Base-by-base conservation (phyloP, 306 rosid genomes). In the Begonia loranthoides region DNA sequence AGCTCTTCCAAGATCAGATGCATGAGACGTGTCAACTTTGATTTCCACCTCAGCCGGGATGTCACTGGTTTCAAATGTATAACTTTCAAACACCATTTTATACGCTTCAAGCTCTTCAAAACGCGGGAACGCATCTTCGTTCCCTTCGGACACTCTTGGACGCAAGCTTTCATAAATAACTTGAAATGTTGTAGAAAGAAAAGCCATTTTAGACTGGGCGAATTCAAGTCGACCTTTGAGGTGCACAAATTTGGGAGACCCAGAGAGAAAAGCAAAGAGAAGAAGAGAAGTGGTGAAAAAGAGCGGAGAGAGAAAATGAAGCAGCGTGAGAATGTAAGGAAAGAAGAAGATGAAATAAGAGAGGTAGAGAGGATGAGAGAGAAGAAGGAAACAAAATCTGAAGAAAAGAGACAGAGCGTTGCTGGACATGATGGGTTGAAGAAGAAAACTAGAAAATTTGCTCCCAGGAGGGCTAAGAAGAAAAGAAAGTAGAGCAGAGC, bases 291-390 rank as follows among this genome's bases (percentile, higher is more conserved):
- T 92, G 58, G 99, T 86, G 67, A 86, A 63, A 66, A 83, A 80
- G 67, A 92, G 79, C 64, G 99, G 99, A 41, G 94, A 82, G 56
- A 92, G 96, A 57, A 86, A 92, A 57, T 84, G 80, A 36, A 92
- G 58, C 13, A 92, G 73, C 74, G 57, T 83, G 72, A 83, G 66
- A 63, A 92, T 64, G 64, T 86, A 82, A 0, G 99, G 94, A 24
- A 89, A 82, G 76, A 90, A 90, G 74, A 90, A 86, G 60, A 90
- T 54, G 73, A 90, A 78, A 82, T 80, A 86, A 13, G 77, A 90
- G 38, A 86, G 68, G 79, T 90, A 83, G 2, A 90, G 70, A 64
- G 99, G 99, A 70, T 58, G 63, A 69, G 55, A 36, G 15, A 43
- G 47, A 14, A 47, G 49, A 45, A 43, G 13, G 54, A 82, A 61